These are phyloP conservation scores for Xylaria sp. DNA, from an alignment of 2,329 filamentous ascomycete genomes.

Conservation along the genomic window DNA sequence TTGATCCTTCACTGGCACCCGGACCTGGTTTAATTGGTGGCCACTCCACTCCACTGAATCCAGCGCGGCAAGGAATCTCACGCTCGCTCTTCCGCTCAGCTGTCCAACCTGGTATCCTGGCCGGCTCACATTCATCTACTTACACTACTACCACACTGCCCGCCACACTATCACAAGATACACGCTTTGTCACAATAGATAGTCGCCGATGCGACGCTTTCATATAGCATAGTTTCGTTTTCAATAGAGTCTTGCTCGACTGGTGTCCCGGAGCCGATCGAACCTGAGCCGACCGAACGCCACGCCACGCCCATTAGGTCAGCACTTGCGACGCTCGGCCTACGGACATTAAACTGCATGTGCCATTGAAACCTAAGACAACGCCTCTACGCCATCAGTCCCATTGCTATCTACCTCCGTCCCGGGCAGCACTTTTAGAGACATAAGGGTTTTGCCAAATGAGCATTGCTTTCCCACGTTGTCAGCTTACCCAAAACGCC, in stretches of 20 bases:
- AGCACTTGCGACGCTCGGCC: background rate
- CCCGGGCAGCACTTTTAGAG: background rate
- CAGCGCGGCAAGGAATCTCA: conserved; percentile 22
- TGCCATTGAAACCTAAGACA: conserved; percentile 5
- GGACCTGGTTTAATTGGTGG: conserved; percentile 29
- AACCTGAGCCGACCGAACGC: conserved; percentile 10
- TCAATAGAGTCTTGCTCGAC: conserved; percentile 1
- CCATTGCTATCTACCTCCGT: conserved; percentile 6
- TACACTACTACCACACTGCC: background rate
- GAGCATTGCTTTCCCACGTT: conserved; percentile 19
- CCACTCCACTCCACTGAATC: conserved; percentile 12
- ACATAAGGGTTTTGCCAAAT: conserved; percentile 2
- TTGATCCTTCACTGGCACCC: conserved; percentile 32
- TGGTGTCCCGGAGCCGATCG: conserved; percentile 7
- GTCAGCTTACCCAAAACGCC: background rate
- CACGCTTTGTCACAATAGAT: conserved; percentile 13
- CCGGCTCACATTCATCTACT: conserved; percentile 9
- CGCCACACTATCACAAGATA: background rate
- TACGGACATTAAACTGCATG: conserved; percentile 10
- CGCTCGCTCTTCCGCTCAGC: conserved; percentile 8
- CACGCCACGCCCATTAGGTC: conserved; percentile 1
- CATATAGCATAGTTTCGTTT: conserved; percentile 6
- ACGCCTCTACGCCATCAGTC: conserved; percentile 12
- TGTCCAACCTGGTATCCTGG: conserved; percentile 7
- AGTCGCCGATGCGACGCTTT: conserved; percentile 1